Evolutionary conservation across 2,329 filamentous ascomycete genomes (phyloP).

Genomic region (Juglanconis sp.): DNA sequence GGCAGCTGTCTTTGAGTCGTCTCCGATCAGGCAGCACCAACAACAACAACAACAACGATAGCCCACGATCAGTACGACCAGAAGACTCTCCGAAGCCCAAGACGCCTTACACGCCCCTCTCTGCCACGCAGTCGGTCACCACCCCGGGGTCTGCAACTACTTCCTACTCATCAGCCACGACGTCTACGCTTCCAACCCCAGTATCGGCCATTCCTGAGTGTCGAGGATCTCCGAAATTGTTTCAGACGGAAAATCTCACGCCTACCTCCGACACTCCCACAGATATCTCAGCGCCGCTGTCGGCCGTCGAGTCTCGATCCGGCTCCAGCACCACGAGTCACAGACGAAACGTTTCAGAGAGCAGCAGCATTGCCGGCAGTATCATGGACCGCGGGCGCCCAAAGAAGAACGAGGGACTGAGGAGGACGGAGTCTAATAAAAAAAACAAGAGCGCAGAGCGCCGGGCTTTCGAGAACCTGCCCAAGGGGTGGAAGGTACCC

Average conservation of each 20-base stretch:
- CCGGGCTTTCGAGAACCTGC: conserved; percentile 58
- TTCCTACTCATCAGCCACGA: conserved; percentile 27
- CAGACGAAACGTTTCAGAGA: conserved; percentile 54
- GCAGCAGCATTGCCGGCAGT: conserved; percentile 51
- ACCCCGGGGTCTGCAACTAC: conserved; percentile 43
- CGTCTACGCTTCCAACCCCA: conserved; percentile 45
- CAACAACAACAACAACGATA: conserved; percentile 40
- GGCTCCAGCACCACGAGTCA: conserved; percentile 36
- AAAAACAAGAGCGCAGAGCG: conserved; percentile 50
- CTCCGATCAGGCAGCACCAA: conserved; percentile 44
- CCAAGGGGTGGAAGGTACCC: conserved; percentile 52
- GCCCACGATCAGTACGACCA: conserved; percentile 36
- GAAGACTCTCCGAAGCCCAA: conserved; percentile 47
- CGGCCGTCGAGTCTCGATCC: conserved; percentile 27
- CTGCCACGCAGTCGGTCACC: conserved; percentile 37
- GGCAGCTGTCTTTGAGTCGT: conserved; percentile 41
- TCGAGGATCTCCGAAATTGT: conserved; percentile 42
- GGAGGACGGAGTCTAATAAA: conserved; percentile 42
- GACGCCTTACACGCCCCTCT: conserved; percentile 44
- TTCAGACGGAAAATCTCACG: conserved; percentile 33
- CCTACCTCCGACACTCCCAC: conserved; percentile 27
- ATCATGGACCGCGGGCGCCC: conserved; percentile 63
- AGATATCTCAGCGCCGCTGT: conserved; percentile 27
- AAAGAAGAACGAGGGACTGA: conserved; percentile 45
- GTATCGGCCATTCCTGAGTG: conserved; percentile 46